These are phyloP conservation scores for Claviceps sp. DNA, from an alignment of 2,329 filamentous ascomycete genomes.

Conservation along the genomic window DNA sequence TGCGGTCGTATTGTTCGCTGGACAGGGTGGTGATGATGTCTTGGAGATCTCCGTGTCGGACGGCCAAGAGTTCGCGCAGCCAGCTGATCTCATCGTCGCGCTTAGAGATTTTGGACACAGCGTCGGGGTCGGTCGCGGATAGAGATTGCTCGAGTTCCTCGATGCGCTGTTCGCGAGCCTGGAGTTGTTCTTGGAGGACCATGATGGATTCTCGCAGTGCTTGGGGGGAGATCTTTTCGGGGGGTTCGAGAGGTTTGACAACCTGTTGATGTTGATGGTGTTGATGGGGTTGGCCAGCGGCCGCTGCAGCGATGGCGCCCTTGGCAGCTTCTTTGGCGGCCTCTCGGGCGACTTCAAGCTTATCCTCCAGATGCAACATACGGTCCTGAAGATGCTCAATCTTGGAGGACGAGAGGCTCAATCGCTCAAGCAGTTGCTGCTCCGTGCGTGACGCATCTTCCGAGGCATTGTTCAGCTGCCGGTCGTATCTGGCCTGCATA, in stretches of 20 bases:
- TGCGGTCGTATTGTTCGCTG: constrained; percentile 60
- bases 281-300: not conserved
- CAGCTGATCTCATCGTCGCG: constrained; percentile 88
- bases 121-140: constrained; percentile 58
- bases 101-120: constrained; percentile 72
- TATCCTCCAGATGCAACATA: constrained; percentile 74
- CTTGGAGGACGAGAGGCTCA: constrained; percentile 73
- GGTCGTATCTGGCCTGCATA: constrained; percentile 60
- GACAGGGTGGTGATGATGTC: constrained; percentile 78
- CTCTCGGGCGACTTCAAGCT: constrained; percentile 77
- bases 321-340: constrained; percentile 72
- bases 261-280: constrained; percentile 11
- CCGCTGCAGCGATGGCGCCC: constrained; percentile 20
- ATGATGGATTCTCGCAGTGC: constrained; percentile 91
- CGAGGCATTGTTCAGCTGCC: constrained; percentile 55
- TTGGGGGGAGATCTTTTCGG: constrained; percentile 86
- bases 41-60: constrained; percentile 80
- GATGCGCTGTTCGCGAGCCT: constrained; percentile 81
- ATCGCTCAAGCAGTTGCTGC: constrained; percentile 64
- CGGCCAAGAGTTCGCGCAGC: constrained; percentile 84
- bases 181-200: constrained; percentile 90
- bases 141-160: constrained; percentile 71
- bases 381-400: constrained; percentile 77
- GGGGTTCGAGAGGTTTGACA: constrained; percentile 35
- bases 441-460: constrained; percentile 77